Evolutionary conservation across 2,329 filamentous ascomycete genomes (phyloP).

Genomic region (Ophiostoma novo-ulmi): DNA sequence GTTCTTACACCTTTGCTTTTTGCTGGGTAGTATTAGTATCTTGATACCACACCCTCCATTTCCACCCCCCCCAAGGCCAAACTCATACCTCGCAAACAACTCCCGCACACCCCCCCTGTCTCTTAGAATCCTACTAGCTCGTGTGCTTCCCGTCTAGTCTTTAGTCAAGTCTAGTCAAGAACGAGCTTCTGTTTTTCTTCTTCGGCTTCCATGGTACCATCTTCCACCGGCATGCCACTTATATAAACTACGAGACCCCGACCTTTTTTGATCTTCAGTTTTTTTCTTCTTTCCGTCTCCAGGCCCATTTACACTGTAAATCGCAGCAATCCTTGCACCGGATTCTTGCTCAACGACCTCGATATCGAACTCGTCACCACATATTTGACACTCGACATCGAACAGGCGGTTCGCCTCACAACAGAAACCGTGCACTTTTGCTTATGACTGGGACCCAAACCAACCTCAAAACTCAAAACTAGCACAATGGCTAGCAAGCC

Average conservation of each 20-base stretch:
- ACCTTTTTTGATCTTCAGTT: slow-evolving; percentile 17
- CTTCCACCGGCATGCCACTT: slow-evolving; percentile 20
- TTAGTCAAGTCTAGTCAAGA: neutral
- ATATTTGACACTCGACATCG: slow-evolving; percentile 5
- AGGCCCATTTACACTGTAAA: slow-evolving; percentile 21
- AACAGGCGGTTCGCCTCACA: slow-evolving; percentile 7
- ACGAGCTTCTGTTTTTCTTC: slow-evolving; percentile 17
- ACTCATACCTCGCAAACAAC: neutral
- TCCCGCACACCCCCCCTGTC: neutral
- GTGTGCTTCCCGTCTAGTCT: slow-evolving; percentile 13
- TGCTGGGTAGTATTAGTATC: slow-evolving; percentile 7
- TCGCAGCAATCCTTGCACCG: slow-evolving; percentile 15
- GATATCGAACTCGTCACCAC: slow-evolving; percentile 12
- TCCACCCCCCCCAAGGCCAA: slow-evolving; percentile 7
- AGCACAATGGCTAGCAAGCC: neutral
- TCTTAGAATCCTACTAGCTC: slow-evolving; percentile 16
- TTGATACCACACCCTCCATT: slow-evolving; percentile 23
- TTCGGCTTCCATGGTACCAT: slow-evolving; percentile 8
- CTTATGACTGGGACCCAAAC: neutral
- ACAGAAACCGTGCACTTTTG: neutral
- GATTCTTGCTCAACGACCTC: slow-evolving; percentile 6
- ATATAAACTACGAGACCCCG: slow-evolving; percentile 21
- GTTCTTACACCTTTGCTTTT: neutral
- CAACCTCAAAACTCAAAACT: slow-evolving; percentile 19
- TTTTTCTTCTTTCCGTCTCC: slow-evolving; percentile 20